Evolutionary conservation across 164 flowering plant genomes (phyloP).

Genomic region (Vitis amurensis): DNA sequence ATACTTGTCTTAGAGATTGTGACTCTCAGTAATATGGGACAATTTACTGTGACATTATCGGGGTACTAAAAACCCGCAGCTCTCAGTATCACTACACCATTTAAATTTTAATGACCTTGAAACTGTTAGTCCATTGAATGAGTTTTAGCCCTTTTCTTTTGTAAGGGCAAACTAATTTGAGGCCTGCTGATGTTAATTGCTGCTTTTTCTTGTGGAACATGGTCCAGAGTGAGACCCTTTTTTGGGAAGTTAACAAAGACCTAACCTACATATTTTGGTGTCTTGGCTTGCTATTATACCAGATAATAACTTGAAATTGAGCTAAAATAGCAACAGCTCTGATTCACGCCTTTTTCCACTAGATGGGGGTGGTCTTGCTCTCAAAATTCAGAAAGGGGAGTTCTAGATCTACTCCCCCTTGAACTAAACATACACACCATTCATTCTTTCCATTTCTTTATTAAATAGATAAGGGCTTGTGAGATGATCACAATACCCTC

Average conservation of each 20-base stretch:
- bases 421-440: no score
- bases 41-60: not conserved
- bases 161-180: not conserved
- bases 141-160: not conserved
- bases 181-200: conserved; percentile 1
- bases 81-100: not conserved
- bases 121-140: not conserved
- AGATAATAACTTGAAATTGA: not conserved
- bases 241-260: not conserved
- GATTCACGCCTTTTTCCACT: no score
- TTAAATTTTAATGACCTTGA: not conserved
- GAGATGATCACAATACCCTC: no score
- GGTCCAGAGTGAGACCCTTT: not conserved
- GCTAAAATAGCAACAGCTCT: not conserved
- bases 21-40: not conserved
- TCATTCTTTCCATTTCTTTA: no score
- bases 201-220: not conserved
- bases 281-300: no score
- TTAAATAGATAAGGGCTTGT: no score
- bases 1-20: not conserved
- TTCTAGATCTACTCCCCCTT: no score
- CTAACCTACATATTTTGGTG: not conserved
- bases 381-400: no score
- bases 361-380: no score
- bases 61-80: not conserved